phyloP scores from a whole-genome alignment of 2,329 filamentous ascomycete species.

The Aspergillus japonicus region DNA sequence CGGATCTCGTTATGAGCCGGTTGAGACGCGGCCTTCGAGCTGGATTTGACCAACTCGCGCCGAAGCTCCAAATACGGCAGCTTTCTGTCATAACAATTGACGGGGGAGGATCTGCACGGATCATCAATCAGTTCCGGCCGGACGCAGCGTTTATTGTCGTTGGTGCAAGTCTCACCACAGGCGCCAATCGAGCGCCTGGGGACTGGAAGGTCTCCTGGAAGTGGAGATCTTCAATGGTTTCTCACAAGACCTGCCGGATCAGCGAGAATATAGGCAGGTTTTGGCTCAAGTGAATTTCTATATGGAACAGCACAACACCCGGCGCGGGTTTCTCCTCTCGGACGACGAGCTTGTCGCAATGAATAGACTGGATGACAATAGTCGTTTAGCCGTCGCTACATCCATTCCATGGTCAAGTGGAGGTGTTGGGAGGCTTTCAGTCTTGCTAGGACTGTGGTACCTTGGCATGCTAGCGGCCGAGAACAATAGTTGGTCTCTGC shows the following conservation, averaged over 20 bases:
- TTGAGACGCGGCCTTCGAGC: conserved; percentile 12
- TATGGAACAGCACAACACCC: not conserved
- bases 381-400: conserved; percentile 12
- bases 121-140: conserved; percentile 13
- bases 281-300: not conserved
- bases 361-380: conserved; percentile 11
- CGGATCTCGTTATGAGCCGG: conserved; percentile 6
- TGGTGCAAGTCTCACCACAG: not conserved
- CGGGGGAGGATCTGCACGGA: conserved; percentile 7
- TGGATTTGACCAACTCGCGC: conserved; percentile 10
- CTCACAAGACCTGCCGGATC: conserved; percentile 3
- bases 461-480: conserved; percentile 19
- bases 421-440: conserved; percentile 9
- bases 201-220: conserved; percentile 19
- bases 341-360: conserved; percentile 13
- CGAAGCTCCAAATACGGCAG: not conserved
- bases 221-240: conserved; percentile 9
- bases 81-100: conserved; percentile 9
- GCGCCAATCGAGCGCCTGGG: too few species aligned
- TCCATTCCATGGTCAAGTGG: conserved; percentile 12
- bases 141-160: conserved; percentile 13
- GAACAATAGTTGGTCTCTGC: conserved; percentile 6
- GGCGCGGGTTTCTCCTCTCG: not conserved
- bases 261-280: conserved; percentile 6
- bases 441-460: conserved; percentile 16